phyloP scores from a whole-genome alignment of 83 land plant species.

The Thuja plicata region DNA sequence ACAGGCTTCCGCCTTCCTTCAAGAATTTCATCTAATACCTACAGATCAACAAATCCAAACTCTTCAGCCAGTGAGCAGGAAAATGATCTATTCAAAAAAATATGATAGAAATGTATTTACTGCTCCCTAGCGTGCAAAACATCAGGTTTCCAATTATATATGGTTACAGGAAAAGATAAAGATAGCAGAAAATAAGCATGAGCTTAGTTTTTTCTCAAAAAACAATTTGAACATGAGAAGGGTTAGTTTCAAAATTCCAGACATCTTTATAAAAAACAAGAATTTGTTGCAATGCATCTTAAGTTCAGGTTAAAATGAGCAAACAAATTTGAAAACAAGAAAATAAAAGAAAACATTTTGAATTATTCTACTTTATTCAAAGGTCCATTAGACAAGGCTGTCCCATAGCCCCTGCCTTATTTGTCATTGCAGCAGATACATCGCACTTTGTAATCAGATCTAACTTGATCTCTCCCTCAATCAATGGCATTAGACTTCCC shows the following conservation, averaged over 20 bases:
- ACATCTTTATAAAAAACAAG: neutral
- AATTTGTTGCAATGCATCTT: neutral
- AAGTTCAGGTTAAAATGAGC: neutral
- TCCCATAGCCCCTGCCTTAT: too few relatives aligned
- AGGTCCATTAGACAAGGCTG: too few relatives aligned
- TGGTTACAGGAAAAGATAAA: neutral
- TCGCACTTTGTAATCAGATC: too few relatives aligned
- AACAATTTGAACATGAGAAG: neutral
- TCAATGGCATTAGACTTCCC: too few relatives aligned
- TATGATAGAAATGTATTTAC: neutral
- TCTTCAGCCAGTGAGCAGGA: neutral
- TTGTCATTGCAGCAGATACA: too few relatives aligned
- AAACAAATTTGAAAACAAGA: neutral
- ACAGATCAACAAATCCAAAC: constrained; percentile 1
- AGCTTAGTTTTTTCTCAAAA: neutral
- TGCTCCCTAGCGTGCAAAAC: neutral
- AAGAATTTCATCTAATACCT: constrained; percentile 81
- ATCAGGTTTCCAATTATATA: neutral
- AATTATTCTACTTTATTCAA: neutral
- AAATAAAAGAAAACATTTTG: neutral
- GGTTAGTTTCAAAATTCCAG: neutral
- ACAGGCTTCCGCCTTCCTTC: constrained; percentile 47
- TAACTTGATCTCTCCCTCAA: too few relatives aligned
- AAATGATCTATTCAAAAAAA: neutral
- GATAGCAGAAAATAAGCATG: neutral